A percentile compares a stretch with the other conserved stretches of the same genome.
Evolutionary conservation across 2,329 filamentous ascomycete species (phyloP).

Genomic region (Curvularia hawaiiensis): DNA sequence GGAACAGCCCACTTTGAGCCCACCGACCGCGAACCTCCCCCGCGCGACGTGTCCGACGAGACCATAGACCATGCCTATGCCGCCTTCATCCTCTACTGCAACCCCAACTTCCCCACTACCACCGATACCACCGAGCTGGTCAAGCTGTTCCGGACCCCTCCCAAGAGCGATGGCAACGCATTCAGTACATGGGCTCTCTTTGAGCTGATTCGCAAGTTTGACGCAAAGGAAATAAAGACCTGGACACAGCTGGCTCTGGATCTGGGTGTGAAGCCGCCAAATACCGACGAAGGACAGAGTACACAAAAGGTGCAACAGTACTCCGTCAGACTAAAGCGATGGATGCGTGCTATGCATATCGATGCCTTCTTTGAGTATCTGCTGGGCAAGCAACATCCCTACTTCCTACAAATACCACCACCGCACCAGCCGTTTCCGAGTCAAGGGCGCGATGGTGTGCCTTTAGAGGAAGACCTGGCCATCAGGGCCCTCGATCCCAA

Average conservation of each 20-base stretch:
- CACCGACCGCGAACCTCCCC: constrained; percentile 64
- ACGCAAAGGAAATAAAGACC: constrained; percentile 84
- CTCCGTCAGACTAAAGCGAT: constrained; percentile 90
- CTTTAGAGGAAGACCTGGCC: constrained; percentile 86
- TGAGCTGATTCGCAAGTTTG: constrained; percentile 77
- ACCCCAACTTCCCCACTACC: constrained; percentile 75
- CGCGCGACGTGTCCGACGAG: constrained; percentile 68
- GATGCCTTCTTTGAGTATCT: constrained; percentile 95
- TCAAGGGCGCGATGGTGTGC: constrained; percentile 77
- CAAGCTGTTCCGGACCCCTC: constrained; percentile 77
- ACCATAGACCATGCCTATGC: constrained; percentile 84
- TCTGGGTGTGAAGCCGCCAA: constrained; percentile 86
- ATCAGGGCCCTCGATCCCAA: constrained; percentile 83
- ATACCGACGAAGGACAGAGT: constrained; percentile 81
- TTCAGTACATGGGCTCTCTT: constrained; percentile 81
- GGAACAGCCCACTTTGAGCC: constrained; percentile 43
- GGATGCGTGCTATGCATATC: constrained; percentile 97
- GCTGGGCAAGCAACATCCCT: constrained; percentile 75
- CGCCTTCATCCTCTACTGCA: constrained; percentile 86
- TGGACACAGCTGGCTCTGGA: constrained; percentile 88
- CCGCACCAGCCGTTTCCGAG: constrained; percentile 66
- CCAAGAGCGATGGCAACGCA: constrained; percentile 84
- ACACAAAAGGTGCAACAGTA: constrained; percentile 95
- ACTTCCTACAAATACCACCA: constrained; percentile 77
- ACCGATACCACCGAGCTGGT: constrained; percentile 73